These are phyloP conservation scores for Isabelozyma heimii DNA, from an alignment of 805 yeast species.

Conservation along the genomic window DNA sequence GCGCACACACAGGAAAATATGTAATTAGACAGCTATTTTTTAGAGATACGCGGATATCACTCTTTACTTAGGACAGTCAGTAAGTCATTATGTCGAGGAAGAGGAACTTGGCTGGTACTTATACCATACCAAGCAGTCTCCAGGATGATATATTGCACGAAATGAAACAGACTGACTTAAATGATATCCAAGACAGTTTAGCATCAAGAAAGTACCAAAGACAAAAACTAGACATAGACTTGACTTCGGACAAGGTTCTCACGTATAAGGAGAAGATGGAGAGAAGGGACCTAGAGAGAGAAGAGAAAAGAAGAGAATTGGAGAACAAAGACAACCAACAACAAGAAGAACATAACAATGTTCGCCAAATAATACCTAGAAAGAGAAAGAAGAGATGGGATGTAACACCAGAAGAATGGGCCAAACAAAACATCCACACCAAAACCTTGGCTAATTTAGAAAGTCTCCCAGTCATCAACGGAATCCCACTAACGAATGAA, in stretches of 20 bases:
- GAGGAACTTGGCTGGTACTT: conserved; percentile 24
- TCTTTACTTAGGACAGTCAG: too few relatives aligned
- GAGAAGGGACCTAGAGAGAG: conserved; percentile 38
- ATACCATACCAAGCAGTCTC: conserved; percentile 29
- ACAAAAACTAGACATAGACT: conserved; percentile 21
- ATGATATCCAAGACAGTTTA: conserved; percentile 14
- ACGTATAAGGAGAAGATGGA: conserved; percentile 44
- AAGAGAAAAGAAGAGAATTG: conserved; percentile 21
- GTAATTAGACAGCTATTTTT: too few relatives aligned
- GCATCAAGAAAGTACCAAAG: conserved; percentile 26
- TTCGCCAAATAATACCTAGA: conserved; percentile 10
- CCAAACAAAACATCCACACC: conserved; percentile 5
- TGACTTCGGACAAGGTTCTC: conserved; percentile 21
- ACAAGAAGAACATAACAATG: conserved; percentile 8
- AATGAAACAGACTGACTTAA: conserved; percentile 12
- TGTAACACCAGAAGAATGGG: conserved; percentile 37
- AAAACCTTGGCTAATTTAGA: conserved; percentile 2
- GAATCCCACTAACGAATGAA: conserved; percentile 40
- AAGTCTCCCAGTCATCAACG: conserved; percentile 25
- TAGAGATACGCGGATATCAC: too few relatives aligned
- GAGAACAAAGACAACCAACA: conserved; percentile 16
- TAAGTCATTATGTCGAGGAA: conserved; percentile 6
- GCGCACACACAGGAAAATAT: neutral
- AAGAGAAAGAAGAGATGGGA: conserved; percentile 44
- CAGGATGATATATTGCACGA: conserved; percentile 23